Percentiles rank a stretch among this genome's conserved stretches.
These are phyloP conservation scores for sorghum (Sorghum bicolor) DNA, from an alignment of 176 grass and related monocot genomes.

Conservation along the genomic window Sorghum_bicolor_NCBIv3 NC_012873.2:63886501-63887000, in stretches of 20 bases:
- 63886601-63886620: not conserved
- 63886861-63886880: too few relatives aligned
- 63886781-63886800: too few relatives aligned
- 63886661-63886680: too few relatives aligned
- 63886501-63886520: slow-evolving; percentile 8
- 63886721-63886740: too few relatives aligned
- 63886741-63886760: too few relatives aligned
- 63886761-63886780: too few relatives aligned
- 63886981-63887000: slow-evolving; percentile 86
- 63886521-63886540: slow-evolving; percentile 21
- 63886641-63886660: too few relatives aligned
- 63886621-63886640: not conserved
- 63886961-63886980: slow-evolving; percentile 94
- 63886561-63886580: not conserved
- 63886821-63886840: too few relatives aligned
- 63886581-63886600: not conserved
- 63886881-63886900: not conserved
- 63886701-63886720: too few relatives aligned
- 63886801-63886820: too few relatives aligned
- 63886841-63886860: too few relatives aligned
- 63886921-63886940: slow-evolving; percentile 98
- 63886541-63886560: slow-evolving; percentile 1
- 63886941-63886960: slow-evolving; percentile 94
- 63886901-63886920: slow-evolving; percentile 10
- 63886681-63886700: too few relatives aligned